Conservation (phyloP, 1,284 basidiomycete species). For the Moesziomyces sp. region DNA sequence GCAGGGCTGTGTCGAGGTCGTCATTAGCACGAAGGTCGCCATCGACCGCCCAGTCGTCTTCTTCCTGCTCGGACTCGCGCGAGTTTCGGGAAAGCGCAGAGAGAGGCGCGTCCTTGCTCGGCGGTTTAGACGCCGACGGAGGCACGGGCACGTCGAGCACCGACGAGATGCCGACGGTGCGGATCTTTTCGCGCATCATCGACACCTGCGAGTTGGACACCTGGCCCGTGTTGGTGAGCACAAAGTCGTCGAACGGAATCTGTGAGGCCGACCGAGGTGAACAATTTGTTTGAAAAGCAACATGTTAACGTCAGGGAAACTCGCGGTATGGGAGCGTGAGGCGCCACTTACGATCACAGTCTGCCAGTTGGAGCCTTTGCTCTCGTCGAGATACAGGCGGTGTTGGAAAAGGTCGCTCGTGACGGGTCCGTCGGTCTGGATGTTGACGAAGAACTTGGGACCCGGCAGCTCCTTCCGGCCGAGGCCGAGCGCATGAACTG, state of each 20-base stretch:
- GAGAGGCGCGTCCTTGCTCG: conserved; percentile 33
- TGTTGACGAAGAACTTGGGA: conserved; percentile 76
- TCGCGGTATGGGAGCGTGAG: background rate
- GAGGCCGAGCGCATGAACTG: conserved; percentile 56
- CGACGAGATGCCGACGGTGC: conserved; percentile 81
- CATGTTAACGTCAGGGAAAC: conserved; percentile 1
- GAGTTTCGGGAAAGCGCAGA: conserved; percentile 21
- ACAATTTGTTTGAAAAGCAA: background rate
- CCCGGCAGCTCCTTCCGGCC: conserved; percentile 46
- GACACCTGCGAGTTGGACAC: conserved; percentile 74
- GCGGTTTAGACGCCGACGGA: conserved; percentile 28
- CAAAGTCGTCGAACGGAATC: conserved; percentile 84
- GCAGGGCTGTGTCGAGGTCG: conserved; percentile 2
- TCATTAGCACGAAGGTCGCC: conserved; percentile 18
- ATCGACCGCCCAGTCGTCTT: conserved; percentile 39
- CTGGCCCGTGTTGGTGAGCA: conserved; percentile 84
- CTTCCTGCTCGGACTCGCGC: background rate
- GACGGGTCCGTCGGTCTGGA: conserved; percentile 80
- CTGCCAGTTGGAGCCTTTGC: conserved; percentile 80
- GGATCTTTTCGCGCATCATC: conserved; percentile 80
- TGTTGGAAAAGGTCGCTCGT: conserved; percentile 86
- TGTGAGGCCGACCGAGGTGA: conserved; percentile 60
- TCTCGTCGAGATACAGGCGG: conserved; percentile 78
- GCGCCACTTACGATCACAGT: conserved; percentile 77
- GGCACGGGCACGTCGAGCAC: conserved; percentile 56